phyloP scores from a whole-genome alignment of 495 filamentous ascomycete species.

The Penicillium macrosclerotiorum region DNA sequence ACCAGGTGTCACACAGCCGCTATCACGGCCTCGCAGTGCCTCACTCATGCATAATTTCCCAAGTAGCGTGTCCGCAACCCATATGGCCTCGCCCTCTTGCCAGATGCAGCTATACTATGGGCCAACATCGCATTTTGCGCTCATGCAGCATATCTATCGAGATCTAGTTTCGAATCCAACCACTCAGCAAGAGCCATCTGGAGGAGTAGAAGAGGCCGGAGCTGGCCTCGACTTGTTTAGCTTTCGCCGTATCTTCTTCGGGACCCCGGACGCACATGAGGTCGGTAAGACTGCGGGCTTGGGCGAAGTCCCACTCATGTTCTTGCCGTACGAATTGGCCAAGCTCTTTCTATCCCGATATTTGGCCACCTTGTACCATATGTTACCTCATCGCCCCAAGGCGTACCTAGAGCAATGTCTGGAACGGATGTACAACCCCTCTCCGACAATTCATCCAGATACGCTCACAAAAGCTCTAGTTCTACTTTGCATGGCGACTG shows the following conservation, averaged over 20 bases:
- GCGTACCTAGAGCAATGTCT: slow-evolving; percentile 27
- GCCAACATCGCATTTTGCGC: slow-evolving; percentile 43
- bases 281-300: slow-evolving; percentile 4
- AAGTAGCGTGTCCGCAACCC: slow-evolving; percentile 44
- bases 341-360: slow-evolving; percentile 33
- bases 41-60: slow-evolving; percentile 32
- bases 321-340: slow-evolving; percentile 37
- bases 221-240: slow-evolving; percentile 45
- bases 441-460: slow-evolving; percentile 19
- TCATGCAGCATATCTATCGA: slow-evolving; percentile 45
- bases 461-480: slow-evolving; percentile 27
- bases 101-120: slow-evolving; percentile 48
- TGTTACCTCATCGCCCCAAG: slow-evolving; percentile 33
- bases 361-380: slow-evolving; percentile 31
- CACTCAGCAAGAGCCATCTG: slow-evolving; percentile 21
- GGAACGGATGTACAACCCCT: slow-evolving; percentile 31
- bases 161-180: slow-evolving; percentile 33
- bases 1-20: slow-evolving; percentile 13
- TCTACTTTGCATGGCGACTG: slow-evolving; percentile 32
- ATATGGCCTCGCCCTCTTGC: slow-evolving; percentile 45
- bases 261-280: slow-evolving; percentile 37
- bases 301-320: slow-evolving; percentile 30
- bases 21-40: slow-evolving; percentile 16
- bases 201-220: slow-evolving; percentile 43
- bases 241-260: slow-evolving; percentile 47